Base-by-base conservation (phyloP, 2,329 filamentous ascomycete genomes). In the Trichoderma endophyticum region DNA sequence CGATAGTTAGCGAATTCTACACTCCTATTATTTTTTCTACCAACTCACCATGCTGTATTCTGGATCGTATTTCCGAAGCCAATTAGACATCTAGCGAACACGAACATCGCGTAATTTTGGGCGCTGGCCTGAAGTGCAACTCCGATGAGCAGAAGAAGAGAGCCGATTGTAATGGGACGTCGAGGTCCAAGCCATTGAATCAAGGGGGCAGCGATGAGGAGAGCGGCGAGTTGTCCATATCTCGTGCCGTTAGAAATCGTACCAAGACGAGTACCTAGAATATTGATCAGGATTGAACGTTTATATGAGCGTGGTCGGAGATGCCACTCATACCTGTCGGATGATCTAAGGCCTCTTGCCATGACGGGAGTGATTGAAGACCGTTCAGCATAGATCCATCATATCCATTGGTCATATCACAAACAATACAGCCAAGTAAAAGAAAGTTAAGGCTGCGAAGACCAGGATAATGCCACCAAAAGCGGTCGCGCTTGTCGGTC, bases 321-420 rank as follows among this genome's bases (percentile, higher is more conserved):
- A 51, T 51, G 43, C 1, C n/a, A 21, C n/a, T 51, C 43, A 3
- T 51, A 51, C 43, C 43, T 51, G 8, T 70, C 14, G 81, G 81
- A 36, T 79, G 78, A 28, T 77, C 76, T 34, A 83, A 82, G 65
- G 79, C 85, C n/a, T 80, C 79, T 43, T 84, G 79, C 83, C 83
- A 85, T 15, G 80, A 78, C 0, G 79, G 75, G 0, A 85, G 77
- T 0, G 82, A 79, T 73, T 87, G 85, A 1, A 87, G 75, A 6
- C 82, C 83, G 72, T 87, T 86, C 80, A 87, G 84, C 81, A 87
- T 84, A 18, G 81, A 83, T 3, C 84, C 84, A 75, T 86, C 84
- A 64, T 86, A 67, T 56, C 64, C 84, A 69, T 83, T 85, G 6
- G 86, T 70, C 56, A 70, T 70, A 36, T 70, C 66, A 59, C 66